These are phyloP conservation scores for Rosa multiflora DNA, from an alignment of 306 rosid genomes.

Conservation along the genomic window DNA sequence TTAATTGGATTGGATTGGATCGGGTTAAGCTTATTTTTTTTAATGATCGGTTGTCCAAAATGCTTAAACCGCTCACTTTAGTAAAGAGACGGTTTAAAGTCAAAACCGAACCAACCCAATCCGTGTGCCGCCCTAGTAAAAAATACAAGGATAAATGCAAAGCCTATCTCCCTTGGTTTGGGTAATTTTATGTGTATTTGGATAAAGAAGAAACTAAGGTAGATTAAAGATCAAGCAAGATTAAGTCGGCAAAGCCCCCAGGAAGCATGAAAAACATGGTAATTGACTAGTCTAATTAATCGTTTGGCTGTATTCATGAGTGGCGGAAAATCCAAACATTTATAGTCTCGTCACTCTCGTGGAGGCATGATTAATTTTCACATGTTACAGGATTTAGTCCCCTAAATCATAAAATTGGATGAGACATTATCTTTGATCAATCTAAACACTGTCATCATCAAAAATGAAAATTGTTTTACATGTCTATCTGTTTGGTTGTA, in stretches of 20 bases:
- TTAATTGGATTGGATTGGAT: too few relatives aligned
- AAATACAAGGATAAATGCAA: too few relatives aligned
- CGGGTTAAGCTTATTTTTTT: too few relatives aligned
- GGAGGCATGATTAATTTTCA: not conserved
- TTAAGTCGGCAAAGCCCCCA: not conserved
- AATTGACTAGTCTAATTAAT: not conserved
- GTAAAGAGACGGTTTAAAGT: too few relatives aligned
- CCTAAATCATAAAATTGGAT: not conserved
- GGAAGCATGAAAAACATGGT: slow-evolving; percentile 17
- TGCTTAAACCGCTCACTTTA: too few relatives aligned
- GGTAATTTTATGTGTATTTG: not conserved
- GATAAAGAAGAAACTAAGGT: not conserved
- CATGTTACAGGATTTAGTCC: not conserved
- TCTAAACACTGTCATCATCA: not conserved
- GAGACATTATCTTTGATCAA: not conserved
- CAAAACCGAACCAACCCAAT: too few relatives aligned
- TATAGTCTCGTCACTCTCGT: not conserved
- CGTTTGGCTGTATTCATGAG: slow-evolving; percentile 21
- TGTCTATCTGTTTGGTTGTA: not conserved
- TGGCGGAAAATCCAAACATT: slow-evolving; percentile 30
- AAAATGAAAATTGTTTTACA: not conserved
- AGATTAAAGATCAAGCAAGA: not conserved
- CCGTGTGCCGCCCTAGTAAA: too few relatives aligned
- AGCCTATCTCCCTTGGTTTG: not conserved
- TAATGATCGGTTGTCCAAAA: too few relatives aligned